Conservation (phyloP, 257 asterid species). For the Mitragyna speciosa region DNA sequence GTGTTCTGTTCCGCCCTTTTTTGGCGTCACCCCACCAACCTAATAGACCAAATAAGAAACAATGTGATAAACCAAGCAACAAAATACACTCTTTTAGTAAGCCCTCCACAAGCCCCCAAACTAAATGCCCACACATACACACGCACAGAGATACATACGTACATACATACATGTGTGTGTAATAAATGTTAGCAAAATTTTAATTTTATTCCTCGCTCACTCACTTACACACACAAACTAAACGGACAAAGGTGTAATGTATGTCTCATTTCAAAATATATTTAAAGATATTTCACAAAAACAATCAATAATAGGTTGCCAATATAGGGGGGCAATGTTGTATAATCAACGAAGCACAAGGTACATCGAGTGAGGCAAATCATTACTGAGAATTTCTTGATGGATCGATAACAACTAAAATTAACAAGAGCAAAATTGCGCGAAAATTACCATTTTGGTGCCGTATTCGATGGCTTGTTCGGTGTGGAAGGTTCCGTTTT, state of each 20-base stretch:
- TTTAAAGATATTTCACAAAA: too few relatives aligned
- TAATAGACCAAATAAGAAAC: constrained; percentile 25
- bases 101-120: neutral
- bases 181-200: neutral
- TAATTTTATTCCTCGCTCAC: too few relatives aligned
- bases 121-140: too few relatives aligned
- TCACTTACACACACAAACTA: too few relatives aligned
- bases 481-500: constrained; percentile 91
- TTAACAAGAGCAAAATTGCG: neutral
- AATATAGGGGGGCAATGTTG: too few relatives aligned
- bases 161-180: too few relatives aligned
- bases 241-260: too few relatives aligned
- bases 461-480: constrained; percentile 98
- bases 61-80: neutral
- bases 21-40: constrained; percentile 99
- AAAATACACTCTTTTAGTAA: neutral
- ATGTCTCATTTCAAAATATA: too few relatives aligned
- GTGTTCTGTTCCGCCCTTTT: constrained; percentile 96
- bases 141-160: too few relatives aligned
- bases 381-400: neutral
- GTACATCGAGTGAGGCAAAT: neutral
- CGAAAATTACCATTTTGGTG: constrained; percentile 65
- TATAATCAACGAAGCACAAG: neutral
- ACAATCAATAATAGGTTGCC: too few relatives aligned
- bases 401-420: neutral